These are phyloP conservation scores for Termitomyces heimii DNA, from an alignment of 768 basidiomycete genomes.

Conservation along the genomic window DNA sequence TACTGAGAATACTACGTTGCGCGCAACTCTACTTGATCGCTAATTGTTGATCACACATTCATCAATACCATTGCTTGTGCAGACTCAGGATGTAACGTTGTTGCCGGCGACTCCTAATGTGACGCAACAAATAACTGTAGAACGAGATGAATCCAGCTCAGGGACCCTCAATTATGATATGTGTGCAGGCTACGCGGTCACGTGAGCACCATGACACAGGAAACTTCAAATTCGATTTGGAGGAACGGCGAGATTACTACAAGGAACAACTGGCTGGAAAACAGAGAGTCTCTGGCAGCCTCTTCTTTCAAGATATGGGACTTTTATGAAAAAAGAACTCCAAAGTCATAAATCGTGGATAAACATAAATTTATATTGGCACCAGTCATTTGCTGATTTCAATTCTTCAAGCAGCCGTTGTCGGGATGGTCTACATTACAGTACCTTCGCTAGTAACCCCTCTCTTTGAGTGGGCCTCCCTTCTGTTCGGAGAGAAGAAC, in stretches of 20 bases:
- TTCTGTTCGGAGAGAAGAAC: not conserved
- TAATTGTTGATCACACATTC: not conserved
- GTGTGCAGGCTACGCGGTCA: no score
- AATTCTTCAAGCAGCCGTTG: slow-evolving; percentile 5
- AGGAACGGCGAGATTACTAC: not conserved
- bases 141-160: no score
- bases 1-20: not conserved
- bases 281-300: not conserved
- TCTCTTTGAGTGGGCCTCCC: not conserved
- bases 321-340: not conserved
- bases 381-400: slow-evolving; percentile 6
- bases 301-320: not conserved
- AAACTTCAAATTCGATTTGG: not conserved
- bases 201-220: no score
- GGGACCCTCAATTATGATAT: no score
- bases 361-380: slow-evolving; percentile 34
- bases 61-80: not conserved
- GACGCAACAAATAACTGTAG: no score
- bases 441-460: slow-evolving; percentile 8
- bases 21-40: not conserved
- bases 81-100: no score
- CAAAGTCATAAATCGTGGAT: not conserved
- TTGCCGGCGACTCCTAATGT: no score
- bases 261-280: not conserved
- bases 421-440: slow-evolving; percentile 11